These are phyloP conservation scores for Oryza longistaminata DNA, from an alignment of 176 grass and related monocot species.

Conservation along the genomic window DNA sequence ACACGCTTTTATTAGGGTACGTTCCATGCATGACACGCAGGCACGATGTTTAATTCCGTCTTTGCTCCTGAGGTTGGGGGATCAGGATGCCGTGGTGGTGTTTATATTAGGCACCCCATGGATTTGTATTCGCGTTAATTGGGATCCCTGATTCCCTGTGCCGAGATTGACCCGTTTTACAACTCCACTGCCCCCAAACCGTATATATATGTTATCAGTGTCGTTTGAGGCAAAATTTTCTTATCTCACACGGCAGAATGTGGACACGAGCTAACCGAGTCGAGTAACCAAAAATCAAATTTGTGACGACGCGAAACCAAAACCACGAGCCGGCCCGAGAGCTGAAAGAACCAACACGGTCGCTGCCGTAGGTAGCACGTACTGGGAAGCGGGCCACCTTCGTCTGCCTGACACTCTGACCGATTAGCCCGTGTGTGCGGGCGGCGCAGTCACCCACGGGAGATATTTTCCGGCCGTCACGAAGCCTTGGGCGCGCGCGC, in stretches of 20 bases:
- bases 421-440: not conserved
- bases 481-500: not conserved
- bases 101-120: not conserved
- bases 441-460: not conserved
- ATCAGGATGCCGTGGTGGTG: not conserved
- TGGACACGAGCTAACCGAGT: not conserved
- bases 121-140: not conserved
- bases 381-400: not conserved
- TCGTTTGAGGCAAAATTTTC: not conserved
- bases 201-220: not conserved
- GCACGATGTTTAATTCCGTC: not conserved
- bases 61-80: not conserved
- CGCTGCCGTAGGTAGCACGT: not conserved
- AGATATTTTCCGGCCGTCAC: not conserved
- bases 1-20: not conserved
- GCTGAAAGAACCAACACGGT: not conserved
- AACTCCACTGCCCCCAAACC: not conserved
- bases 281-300: not conserved
- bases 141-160: not conserved
- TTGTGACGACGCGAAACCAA: not conserved
- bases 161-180: not conserved
- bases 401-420: not conserved
- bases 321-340: not conserved
- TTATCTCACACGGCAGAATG: not conserved
- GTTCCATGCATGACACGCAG: constrained; percentile 28